Evolutionary conservation across 225 moss, liverwort and hornwort species (phyloP).

Genomic region (Climacium dendroides): DNA sequence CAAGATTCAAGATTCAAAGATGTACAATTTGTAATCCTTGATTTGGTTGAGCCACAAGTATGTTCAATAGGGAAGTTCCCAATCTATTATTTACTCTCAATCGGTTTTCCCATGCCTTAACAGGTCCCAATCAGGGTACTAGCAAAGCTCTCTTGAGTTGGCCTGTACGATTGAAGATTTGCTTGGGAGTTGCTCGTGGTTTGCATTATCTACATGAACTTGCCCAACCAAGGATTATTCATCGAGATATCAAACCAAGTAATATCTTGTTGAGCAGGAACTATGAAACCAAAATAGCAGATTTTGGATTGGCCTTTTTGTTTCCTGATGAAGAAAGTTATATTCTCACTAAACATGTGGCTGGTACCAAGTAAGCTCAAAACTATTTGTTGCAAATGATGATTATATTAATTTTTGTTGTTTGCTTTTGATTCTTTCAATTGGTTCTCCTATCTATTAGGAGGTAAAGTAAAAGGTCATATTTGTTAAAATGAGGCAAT

Average conservation of each 20-base stretch:
- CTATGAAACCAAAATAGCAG: neutral
- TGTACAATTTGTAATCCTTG: no score
- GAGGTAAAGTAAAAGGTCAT: fast-evolving
- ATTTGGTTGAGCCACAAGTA: neutral
- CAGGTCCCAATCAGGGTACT: neutral
- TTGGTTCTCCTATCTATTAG: no score
- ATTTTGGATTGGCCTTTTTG: conserved; percentile 10
- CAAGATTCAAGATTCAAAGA: neutral
- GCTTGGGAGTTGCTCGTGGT: neutral
- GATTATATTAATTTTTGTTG: no score
- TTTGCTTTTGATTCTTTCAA: neutral
- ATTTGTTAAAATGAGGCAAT: no score
- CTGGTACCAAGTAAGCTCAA: conserved; percentile 9
- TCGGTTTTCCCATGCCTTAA: neutral
- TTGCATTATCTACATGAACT: neutral
- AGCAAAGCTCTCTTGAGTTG: neutral
- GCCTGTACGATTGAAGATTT: conserved; percentile 2
- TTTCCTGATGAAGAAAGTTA: conserved; percentile 4
- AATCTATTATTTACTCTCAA: no score
- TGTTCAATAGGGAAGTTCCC: no score
- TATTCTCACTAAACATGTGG: neutral
- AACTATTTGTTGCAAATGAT: neutral
- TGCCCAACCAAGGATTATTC: neutral
- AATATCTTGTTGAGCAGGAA: neutral
- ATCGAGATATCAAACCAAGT: neutral